Base-by-base conservation (phyloP, 495 filamentous ascomycete genomes). In the Letharia columbiana region DNA sequence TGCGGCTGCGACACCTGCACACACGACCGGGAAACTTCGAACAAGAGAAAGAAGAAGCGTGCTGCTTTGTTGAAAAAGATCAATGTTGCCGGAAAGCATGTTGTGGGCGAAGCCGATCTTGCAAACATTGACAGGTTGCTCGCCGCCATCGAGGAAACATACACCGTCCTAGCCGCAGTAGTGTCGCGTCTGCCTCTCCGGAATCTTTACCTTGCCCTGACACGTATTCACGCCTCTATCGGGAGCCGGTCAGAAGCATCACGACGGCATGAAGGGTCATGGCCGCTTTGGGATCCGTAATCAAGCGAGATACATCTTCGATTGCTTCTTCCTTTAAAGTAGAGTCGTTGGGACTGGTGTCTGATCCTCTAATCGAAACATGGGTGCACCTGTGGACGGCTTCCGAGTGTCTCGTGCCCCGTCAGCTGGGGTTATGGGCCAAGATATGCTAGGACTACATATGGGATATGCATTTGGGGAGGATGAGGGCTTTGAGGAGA, bases 1-100 rank as follows among this genome's bases (percentile, higher is more conserved):
- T 85, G 81, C 68, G 63, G 45, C n/a, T 84, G 81, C 64, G 31
- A 50, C 12, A 66, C 83, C 31, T 85, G 82, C 64, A 45, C 68
- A 0, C 69, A 74, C 15, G 71, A 76, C 58, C 63, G 64, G 35
- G n/a, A n/a, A 18, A 67, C 47, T 33, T n/a, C n/a, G 17, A 63
- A 64, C 0, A 63, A 18, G 33, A 60, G 57, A 40, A 39, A 71
- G 33, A 50, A 41, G 37, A 73, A 69, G 15, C 56, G 75, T 52
- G 64, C 58, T 15, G 49, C 41, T 23, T 42, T 76, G 15, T 35
- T 28, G n/a, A 42, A 41, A 15, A 61, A 67, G 1, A n/a, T 75
- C 20, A 20, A 23, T 20, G 64, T 50, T 13, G 54, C 67, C n/a
- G 65, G 68, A 50, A 50, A 28, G 31, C 41, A 69, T 17, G 7